Percentiles rank a stretch among this genome's conserved stretches.
These are phyloP conservation scores for Lachancea fermentati DNA, from an alignment of 805 yeast genomes.

Conservation along the genomic window DNA sequence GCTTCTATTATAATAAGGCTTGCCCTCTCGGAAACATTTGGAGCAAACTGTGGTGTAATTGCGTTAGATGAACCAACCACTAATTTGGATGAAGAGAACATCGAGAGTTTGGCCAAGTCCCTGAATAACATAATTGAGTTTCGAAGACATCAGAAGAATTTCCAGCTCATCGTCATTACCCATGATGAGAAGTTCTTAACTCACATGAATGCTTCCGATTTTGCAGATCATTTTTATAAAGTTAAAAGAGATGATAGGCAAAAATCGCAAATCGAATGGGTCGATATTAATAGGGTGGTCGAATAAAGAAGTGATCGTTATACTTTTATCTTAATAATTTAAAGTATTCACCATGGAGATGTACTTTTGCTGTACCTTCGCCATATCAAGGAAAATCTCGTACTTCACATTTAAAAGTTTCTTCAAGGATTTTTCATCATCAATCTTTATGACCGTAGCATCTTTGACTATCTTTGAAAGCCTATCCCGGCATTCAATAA, in stretches of 20 bases:
- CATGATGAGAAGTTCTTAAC: constrained; percentile 90
- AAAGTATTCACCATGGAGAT: constrained; percentile 19
- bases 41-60: constrained; percentile 89
- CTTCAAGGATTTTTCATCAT: constrained; percentile 2
- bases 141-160: constrained; percentile 74
- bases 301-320: neutral
- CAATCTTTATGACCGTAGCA: neutral
- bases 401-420: constrained; percentile 22
- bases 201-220: constrained; percentile 77
- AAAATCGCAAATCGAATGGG: constrained; percentile 66
- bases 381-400: constrained; percentile 31
- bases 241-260: constrained; percentile 77
- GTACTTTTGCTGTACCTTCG: constrained; percentile 31
- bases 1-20: constrained; percentile 88
- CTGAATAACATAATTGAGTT: constrained; percentile 67
- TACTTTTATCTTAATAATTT: neutral
- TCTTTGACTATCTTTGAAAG: neutral
- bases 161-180: constrained; percentile 91
- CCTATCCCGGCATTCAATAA: constrained; percentile 1
- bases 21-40: constrained; percentile 94
- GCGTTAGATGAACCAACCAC: constrained; percentile 98
- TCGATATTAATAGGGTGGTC: constrained; percentile 37
- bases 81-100: constrained; percentile 82
- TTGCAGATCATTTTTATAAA: constrained; percentile 81
- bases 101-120: constrained; percentile 80